Evolutionary conservation across 2,329 filamentous ascomycete genomes (phyloP).

Genomic region (Trichoderma afroharzianum): DNA sequence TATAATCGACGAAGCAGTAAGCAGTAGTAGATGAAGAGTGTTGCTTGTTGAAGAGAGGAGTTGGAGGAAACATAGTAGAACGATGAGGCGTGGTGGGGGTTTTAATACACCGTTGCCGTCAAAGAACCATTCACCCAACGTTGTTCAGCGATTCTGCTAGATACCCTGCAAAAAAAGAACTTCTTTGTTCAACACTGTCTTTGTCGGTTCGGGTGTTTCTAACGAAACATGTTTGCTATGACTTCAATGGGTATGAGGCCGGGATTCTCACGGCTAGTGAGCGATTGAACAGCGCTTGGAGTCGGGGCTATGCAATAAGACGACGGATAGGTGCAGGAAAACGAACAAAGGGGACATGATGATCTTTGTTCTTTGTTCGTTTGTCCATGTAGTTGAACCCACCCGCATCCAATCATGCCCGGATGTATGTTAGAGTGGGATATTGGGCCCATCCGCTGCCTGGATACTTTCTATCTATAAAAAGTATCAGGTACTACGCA

Average conservation of each 20-base stretch:
- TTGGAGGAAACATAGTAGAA: neutral
- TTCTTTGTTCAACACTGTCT: neutral
- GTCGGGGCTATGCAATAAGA: too few species aligned
- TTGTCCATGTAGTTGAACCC: neutral
- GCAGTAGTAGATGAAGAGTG: neutral
- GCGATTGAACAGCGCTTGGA: too few species aligned
- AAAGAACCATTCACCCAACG: neutral
- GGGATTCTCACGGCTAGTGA: too few species aligned
- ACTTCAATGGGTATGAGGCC: too few species aligned
- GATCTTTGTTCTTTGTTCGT: neutral
- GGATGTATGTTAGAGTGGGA: neutral
- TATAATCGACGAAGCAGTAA: neutral
- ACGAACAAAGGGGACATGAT: neutral
- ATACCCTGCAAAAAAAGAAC: neutral
- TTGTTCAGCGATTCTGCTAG: neutral
- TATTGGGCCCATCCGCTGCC: neutral
- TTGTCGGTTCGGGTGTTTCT: neutral
- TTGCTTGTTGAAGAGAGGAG: neutral
- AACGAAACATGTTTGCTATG: too few species aligned
- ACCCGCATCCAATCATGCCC: neutral
- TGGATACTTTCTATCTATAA: neutral
- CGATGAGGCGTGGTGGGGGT: neutral
- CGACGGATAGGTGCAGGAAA: neutral
- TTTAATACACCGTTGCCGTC: neutral
- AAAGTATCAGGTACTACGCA: neutral